Percentiles rank a stretch among this genome's conserved stretches.
phyloP scores from a whole-genome alignment of 2,329 filamentous ascomycete genomes.

The Neoscytalidium dimidiatum region DNA sequence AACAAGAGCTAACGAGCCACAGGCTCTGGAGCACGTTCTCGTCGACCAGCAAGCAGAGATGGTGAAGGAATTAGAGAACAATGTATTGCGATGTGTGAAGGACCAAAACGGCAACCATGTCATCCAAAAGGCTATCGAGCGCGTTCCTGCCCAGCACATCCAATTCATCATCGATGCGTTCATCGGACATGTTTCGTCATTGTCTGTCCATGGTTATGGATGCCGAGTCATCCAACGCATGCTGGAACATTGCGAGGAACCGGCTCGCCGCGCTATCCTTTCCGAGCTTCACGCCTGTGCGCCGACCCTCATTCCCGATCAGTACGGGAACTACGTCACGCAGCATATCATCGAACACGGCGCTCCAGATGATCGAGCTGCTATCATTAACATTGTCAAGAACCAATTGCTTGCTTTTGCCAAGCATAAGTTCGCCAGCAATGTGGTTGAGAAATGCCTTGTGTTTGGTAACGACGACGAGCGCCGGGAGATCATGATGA shows the following conservation, averaged over 20 bases:
- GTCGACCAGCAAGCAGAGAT: conserved; percentile 87
- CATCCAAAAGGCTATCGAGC: conserved; percentile 88
- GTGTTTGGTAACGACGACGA: conserved; percentile 69
- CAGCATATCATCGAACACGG: conserved; percentile 88
- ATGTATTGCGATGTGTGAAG: conserved; percentile 76
- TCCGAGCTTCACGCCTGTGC: conserved; percentile 76
- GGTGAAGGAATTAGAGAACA: conserved; percentile 76
- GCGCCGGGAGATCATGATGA: conserved; percentile 64
- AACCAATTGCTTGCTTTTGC: conserved; percentile 73
- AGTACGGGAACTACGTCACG: conserved; percentile 94
- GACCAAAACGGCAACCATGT: conserved; percentile 96
- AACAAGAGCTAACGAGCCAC: conserved; percentile 25
- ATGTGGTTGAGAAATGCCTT: conserved; percentile 94
- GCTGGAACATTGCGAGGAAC: conserved; percentile 76
- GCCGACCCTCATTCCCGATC: conserved; percentile 73
- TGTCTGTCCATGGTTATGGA: conserved; percentile 80
- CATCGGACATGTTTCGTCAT: conserved; percentile 69
- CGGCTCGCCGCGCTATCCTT: conserved; percentile 72
- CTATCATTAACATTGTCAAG: conserved; percentile 74
- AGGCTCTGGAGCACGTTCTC: conserved; percentile 87
- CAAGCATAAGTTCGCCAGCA: conserved; percentile 95
- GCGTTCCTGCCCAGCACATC: conserved; percentile 75
- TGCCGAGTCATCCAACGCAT: conserved; percentile 93
- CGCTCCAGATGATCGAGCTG: conserved; percentile 68
- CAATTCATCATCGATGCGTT: conserved; percentile 84